These are phyloP conservation scores for Iberis pinnata DNA, from an alignment of 345 rosid species.

Conservation along the genomic window DNA sequence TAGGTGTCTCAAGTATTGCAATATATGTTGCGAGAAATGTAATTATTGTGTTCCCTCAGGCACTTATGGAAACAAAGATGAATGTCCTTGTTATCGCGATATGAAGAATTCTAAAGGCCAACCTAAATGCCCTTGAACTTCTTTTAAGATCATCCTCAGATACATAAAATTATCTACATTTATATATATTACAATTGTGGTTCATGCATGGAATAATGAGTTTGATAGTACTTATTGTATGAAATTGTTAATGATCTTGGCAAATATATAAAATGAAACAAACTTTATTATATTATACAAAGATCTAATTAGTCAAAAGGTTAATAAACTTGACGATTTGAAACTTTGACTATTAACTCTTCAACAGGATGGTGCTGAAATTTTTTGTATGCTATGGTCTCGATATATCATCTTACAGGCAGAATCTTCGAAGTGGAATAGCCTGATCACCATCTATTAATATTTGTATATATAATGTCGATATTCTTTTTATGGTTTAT, in stretches of 20 bases:
- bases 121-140: conserved; percentile 64
- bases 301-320: no score
- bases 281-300: no score
- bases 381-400: no score
- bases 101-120: conserved; percentile 65
- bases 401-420: no score
- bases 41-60: conserved; percentile 86
- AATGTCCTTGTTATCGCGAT: conserved; percentile 75
- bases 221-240: background rate
- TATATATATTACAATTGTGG: background rate
- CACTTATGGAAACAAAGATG: conserved; percentile 64
- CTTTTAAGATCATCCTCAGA: conserved; percentile 8
- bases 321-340: no score
- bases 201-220: conserved; percentile 1
- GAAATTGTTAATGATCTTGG: background rate
- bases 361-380: no score
- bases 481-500: no score
- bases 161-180: background rate
- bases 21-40: conserved; percentile 73
- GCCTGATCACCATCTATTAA: no score
- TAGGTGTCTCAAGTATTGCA: conserved; percentile 73
- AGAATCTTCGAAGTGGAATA: no score
- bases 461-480: no score
- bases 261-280: no score
- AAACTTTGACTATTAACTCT: no score